Percentiles rank a stretch among this genome's conserved stretches.
phyloP scores from a whole-genome alignment of 331 rosid species.

The Arachis monticola region DNA sequence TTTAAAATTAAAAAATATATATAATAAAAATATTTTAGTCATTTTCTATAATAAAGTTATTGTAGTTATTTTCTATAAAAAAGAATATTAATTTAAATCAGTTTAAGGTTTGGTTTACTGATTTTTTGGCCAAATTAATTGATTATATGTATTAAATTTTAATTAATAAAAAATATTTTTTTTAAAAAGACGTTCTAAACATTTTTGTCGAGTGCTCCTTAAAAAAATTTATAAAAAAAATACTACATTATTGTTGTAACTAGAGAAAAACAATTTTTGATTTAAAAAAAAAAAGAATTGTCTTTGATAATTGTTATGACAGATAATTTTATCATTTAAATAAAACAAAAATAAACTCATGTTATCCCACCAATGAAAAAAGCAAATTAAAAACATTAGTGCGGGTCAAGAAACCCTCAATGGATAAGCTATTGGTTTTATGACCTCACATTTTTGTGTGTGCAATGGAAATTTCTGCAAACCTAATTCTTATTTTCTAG shows the following conservation, averaged over 20 bases:
- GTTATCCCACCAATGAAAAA: not conserved
- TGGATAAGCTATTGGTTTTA: slow-evolving; percentile 21
- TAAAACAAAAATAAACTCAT: not conserved
- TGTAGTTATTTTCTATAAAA: too few species aligned
- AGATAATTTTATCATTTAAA: not conserved
- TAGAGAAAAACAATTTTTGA: not conserved
- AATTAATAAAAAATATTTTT: too few species aligned
- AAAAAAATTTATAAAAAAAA: not conserved
- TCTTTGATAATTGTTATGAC: not conserved
- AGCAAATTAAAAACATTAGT: not conserved
- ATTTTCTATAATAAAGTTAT: too few species aligned
- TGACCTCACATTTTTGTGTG: slow-evolving; percentile 29
- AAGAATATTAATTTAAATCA: too few species aligned
- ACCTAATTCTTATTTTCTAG: not conserved
- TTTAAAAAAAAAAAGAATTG: not conserved
- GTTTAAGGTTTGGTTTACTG: too few species aligned
- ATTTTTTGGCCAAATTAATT: too few species aligned
- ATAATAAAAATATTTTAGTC: too few species aligned
- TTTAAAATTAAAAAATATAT: too few species aligned
- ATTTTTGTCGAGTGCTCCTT: not conserved
- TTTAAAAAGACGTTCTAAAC: not conserved
- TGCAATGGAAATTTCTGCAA: slow-evolving; percentile 12
- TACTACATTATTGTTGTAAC: not conserved
- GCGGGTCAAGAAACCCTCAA: not conserved
- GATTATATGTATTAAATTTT: too few species aligned